Conservation (phyloP, 208 protist species). For the Leishmania lainsoni region DNA sequence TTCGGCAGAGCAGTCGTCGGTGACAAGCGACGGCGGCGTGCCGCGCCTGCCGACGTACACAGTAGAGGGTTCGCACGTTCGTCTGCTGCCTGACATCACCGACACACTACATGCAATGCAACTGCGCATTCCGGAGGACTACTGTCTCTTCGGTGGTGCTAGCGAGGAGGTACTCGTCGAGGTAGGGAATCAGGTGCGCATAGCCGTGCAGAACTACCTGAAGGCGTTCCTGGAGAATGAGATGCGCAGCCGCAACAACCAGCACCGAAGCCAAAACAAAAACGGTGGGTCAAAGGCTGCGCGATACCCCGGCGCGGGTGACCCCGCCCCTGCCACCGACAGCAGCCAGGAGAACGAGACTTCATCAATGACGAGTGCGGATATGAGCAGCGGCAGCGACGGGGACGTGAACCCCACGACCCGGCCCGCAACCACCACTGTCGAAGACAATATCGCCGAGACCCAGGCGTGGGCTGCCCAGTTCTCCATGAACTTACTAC, state of each 20-base stretch:
- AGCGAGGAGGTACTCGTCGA: conserved; percentile 1
- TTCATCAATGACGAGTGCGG: neutral
- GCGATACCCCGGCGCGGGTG: neutral
- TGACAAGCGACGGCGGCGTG: neutral
- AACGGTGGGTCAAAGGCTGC: neutral
- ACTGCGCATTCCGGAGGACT: conserved; percentile 68
- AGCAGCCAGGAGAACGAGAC: neutral
- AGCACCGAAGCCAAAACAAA: neutral
- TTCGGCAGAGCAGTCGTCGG: neutral
- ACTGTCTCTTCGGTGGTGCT: conserved; percentile 49
- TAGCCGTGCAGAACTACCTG: conserved; percentile 73
- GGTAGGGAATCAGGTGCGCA: conserved; percentile 54
- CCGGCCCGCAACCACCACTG: neutral
- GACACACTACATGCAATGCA: conserved; percentile 56
- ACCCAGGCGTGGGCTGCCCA: conserved; percentile 4
- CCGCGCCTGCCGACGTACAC: conserved; percentile 70
- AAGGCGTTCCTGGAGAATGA: neutral
- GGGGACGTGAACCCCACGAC: neutral
- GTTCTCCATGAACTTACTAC: neutral
- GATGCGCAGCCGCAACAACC: conserved; percentile 4
- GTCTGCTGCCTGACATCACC: conserved; percentile 48
- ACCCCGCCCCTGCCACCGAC: neutral
- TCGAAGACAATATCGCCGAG: conserved; percentile 5
- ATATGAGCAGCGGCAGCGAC: neutral
- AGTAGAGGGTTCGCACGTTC: conserved; percentile 54